Percentiles rank a stretch among this genome's conserved stretches.
Evolutionary conservation across 768 basidiomycete species (phyloP).

Genomic region (Naganishia antarctica): DNA sequence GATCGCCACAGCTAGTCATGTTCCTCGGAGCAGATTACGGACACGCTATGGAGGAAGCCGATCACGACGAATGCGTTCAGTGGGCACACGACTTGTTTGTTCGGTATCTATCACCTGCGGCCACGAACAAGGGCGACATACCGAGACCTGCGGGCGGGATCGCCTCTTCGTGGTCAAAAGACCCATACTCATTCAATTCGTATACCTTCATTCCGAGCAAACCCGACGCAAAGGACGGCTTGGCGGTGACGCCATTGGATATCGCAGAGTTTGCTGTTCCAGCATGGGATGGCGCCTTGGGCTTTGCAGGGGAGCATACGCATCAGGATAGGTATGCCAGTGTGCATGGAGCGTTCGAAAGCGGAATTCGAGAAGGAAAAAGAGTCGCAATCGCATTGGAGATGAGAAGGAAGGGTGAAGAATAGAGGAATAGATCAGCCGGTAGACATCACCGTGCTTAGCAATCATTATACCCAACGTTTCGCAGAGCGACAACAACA

Average conservation of each 20-base stretch:
- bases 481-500: neutral
- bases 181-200: conserved; percentile 49
- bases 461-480: too few relatives aligned
- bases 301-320: conserved; percentile 53
- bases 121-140: neutral
- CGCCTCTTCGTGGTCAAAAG: conserved; percentile 40
- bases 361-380: conserved; percentile 22
- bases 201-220: conserved; percentile 40
- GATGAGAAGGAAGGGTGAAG: conserved; percentile 16
- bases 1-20: conserved; percentile 13
- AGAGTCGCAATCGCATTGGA: conserved; percentile 6
- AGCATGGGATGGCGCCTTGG: conserved; percentile 47
- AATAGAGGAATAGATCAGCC: neutral
- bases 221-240: conserved; percentile 23
- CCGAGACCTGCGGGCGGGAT: neutral
- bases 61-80: neutral
- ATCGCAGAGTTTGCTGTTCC: conserved; percentile 48
- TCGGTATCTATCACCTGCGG: conserved; percentile 4
- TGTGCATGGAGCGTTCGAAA: conserved; percentile 22
- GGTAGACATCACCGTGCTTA: too few relatives aligned
- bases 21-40: conserved; percentile 25
- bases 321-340: conserved; percentile 22
- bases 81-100: conserved; percentile 19
- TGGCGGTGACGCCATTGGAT: conserved; percentile 42
- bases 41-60: conserved; percentile 2